A percentile compares a stretch with the other conserved stretches of the same genome.
Conservation (phyloP, 2,329 filamentous ascomycete genomes). For the Bipolaris sorokiniana region DNA sequence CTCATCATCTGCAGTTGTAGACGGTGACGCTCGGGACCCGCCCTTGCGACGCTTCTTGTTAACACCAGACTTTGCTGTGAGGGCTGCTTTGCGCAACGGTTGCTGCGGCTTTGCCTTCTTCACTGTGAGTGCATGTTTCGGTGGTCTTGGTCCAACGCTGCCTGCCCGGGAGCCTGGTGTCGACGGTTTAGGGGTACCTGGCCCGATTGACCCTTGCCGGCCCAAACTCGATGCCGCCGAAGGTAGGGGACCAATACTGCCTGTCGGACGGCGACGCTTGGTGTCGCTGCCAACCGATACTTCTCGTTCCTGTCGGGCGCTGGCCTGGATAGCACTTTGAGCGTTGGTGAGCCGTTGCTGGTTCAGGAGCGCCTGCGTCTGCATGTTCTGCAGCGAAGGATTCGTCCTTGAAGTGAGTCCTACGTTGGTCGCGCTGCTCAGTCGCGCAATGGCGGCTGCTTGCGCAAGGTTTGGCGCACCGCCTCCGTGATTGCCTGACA, state of each 20-base stretch:
- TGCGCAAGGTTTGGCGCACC: conserved; percentile 60
- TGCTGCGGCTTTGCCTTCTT: conserved; percentile 64
- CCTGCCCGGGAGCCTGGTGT: conserved; percentile 64
- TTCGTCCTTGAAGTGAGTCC: conserved; percentile 36
- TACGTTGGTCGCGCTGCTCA: conserved; percentile 46
- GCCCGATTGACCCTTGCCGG: conserved; percentile 66
- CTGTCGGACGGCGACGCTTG: conserved; percentile 65
- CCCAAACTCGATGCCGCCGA: conserved; percentile 61
- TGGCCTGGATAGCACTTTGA: conserved; percentile 42
- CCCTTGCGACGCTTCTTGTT: conserved; percentile 49
- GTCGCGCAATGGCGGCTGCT: conserved; percentile 56
- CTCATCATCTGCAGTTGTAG: conserved; percentile 58
- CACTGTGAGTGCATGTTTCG: conserved; percentile 55
- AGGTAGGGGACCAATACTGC: conserved; percentile 59
- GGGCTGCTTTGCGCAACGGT: conserved; percentile 46
- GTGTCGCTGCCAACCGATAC: conserved; percentile 61
- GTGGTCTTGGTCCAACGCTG: conserved; percentile 61
- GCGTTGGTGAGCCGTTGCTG: conserved; percentile 46
- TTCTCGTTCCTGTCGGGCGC: conserved; percentile 56
- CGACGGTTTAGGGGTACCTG: conserved; percentile 66
- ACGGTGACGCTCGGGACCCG: conserved; percentile 49
- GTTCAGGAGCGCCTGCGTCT: conserved; percentile 46
- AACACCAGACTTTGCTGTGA: conserved; percentile 43
- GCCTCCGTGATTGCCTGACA: conserved; percentile 62
- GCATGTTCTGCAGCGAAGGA: conserved; percentile 46